Percentiles rank a stretch among this genome's conserved stretches.
Evolutionary conservation across 2,329 filamentous ascomycete genomes (phyloP).

Genomic region (Byssothecium circinans): DNA sequence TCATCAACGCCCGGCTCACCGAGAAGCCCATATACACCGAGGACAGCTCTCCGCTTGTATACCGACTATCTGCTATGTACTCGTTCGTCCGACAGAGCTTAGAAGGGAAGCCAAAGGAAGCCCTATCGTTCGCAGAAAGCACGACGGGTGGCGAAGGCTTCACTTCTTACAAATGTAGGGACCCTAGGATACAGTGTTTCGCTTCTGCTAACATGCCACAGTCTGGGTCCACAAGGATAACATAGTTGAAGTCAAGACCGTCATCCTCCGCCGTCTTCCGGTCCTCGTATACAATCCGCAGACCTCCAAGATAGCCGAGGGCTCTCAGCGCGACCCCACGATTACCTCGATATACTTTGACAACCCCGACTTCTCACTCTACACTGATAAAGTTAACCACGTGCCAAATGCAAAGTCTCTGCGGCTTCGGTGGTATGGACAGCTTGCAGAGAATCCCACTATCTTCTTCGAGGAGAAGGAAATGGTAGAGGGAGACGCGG

Average conservation of each 20-base stretch:
- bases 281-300: conserved; percentile 92
- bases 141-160: conserved; percentile 63
- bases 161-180: conserved; percentile 81
- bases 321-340: conserved; percentile 76
- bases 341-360: conserved; percentile 98
- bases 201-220: conserved; percentile 44
- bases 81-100: conserved; percentile 87
- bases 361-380: conserved; percentile 80
- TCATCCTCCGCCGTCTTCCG: conserved; percentile 86
- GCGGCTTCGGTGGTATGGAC: conserved; percentile 88
- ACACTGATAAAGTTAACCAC: conserved; percentile 79
- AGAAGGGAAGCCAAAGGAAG: conserved; percentile 57
- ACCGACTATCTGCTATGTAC: conserved; percentile 90
- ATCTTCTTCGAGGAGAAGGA: conserved; percentile 89
- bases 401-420: conserved; percentile 77
- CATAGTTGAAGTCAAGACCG: conserved; percentile 93
- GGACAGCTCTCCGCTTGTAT: conserved; percentile 86
- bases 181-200: neutral
- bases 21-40: conserved; percentile 93
- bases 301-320: conserved; percentile 78
- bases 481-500: conserved; percentile 73
- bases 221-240: conserved; percentile 97
- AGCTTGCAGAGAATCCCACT: conserved; percentile 74
- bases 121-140: conserved; percentile 50
- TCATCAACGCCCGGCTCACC: conserved; percentile 88